phyloP scores from a whole-genome alignment of 257 asterid species.

The Ilex aquifolium region DNA sequence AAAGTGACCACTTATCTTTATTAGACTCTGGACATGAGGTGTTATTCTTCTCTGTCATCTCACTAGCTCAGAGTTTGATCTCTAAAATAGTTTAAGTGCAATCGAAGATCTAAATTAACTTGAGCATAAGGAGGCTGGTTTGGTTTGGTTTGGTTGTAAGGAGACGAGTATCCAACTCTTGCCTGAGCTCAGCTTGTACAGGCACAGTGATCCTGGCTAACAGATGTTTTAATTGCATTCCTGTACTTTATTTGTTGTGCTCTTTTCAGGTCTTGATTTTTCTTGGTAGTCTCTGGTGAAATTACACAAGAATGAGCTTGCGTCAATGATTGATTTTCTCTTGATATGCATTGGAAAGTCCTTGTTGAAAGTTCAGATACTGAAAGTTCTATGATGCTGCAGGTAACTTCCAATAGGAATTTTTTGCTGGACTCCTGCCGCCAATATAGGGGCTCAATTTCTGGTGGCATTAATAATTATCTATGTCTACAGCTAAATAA shows the following conservation, averaged over 20 bases:
- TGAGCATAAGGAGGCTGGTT: neutral
- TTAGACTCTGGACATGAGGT: too few species aligned
- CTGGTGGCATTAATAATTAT: slow-evolving; percentile 24
- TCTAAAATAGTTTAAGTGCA: too few species aligned
- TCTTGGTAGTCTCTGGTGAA: too few species aligned
- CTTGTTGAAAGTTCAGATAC: slow-evolving; percentile 3
- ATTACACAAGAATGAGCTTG: too few species aligned
- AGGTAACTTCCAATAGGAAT: slow-evolving; percentile 52
- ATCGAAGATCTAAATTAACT: neutral
- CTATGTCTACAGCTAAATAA: slow-evolving; percentile 47
- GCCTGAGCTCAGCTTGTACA: neutral
- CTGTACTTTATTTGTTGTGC: too few species aligned
- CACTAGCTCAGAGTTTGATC: too few species aligned
- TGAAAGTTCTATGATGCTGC: slow-evolving; percentile 18
- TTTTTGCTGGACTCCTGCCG: slow-evolving; percentile 40
- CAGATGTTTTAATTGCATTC: too few species aligned
- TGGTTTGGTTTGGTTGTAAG: neutral
- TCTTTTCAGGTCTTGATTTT: too few species aligned
- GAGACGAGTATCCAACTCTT: neutral
- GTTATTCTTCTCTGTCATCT: too few species aligned
- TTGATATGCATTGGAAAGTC: too few species aligned
- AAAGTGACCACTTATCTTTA: neutral
- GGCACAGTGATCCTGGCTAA: neutral
- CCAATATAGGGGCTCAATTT: slow-evolving; percentile 45
- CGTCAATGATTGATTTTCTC: too few species aligned